Evolutionary conservation across 768 basidiomycete species (phyloP).

Genomic region (Tricholoma saponaceum): DNA sequence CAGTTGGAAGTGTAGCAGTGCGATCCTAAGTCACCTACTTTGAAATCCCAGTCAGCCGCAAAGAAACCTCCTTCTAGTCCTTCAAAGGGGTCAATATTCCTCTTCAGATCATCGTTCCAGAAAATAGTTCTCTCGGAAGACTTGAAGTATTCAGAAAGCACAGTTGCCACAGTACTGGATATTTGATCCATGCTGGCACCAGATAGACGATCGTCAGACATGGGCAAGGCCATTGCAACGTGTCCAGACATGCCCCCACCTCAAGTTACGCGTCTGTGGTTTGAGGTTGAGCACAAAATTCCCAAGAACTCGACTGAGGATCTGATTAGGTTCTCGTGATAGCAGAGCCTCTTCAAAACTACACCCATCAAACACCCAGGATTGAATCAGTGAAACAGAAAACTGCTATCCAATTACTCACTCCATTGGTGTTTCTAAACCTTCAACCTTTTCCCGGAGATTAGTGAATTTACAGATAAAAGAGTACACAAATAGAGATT

Average conservation of each 20-base stretch:
- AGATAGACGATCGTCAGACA: constrained; percentile 29
- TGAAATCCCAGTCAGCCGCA: constrained; percentile 75
- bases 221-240: constrained; percentile 23
- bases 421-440: constrained; percentile 81
- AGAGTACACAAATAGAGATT: constrained; percentile 79
- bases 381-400: constrained; percentile 19
- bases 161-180: constrained; percentile 64
- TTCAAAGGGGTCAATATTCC: constrained; percentile 73
- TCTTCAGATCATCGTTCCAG: constrained; percentile 68
- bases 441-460: constrained; percentile 71
- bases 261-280: constrained; percentile 87
- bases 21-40: constrained; percentile 44
- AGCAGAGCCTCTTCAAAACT: constrained; percentile 82
- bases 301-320: constrained; percentile 68
- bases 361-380: constrained; percentile 26
- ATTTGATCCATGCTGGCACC: constrained; percentile 72
- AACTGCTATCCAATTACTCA: constrained; percentile 40
- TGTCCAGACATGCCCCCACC: constrained; percentile 49
- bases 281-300: constrained; percentile 80
- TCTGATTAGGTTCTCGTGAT: constrained; percentile 63
- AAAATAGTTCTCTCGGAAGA: constrained; percentile 71
- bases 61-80: constrained; percentile 71
- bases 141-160: constrained; percentile 72
- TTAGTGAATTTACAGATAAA: constrained; percentile 83
- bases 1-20: constrained; percentile 9